Base-by-base conservation (phyloP, 2,329 filamentous ascomycete species). In the Dothidotthia symphoricarpi region DNA sequence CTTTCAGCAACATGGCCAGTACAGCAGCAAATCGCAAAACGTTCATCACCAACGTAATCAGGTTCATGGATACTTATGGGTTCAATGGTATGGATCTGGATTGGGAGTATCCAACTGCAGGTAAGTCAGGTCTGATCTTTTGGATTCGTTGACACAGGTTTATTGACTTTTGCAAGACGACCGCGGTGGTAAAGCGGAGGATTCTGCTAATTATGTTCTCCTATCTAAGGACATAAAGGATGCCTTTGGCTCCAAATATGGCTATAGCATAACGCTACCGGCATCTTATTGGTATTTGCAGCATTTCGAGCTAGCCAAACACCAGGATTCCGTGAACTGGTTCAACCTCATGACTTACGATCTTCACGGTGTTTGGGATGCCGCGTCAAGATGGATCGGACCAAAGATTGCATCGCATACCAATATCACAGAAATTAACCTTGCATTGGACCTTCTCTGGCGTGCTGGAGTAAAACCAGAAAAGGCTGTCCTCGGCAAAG, bases 281-380 rank as follows among this genome's bases (percentile, higher is more conserved):
- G 27, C 49, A 6, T 34, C 19, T 2, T 63, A 44, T 31, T 59
- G 56, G 50, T 54, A 62, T 26, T 27, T 61, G 1, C 33, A 37
- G 14, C 10, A 27, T 7, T 63, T 62, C 34, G 47, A 61, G 19
- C 7, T 57, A n/a, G 28, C 44, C 37, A 36, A 43, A 19, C n/a
- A 49, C 1, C 26, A 47, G 24, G 7, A 39, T 2, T 34, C 49
- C 28, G 51, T 69, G 5, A 66, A 71, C 41, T 72, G 53, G 49
- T 62, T 71, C 51, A 73, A 73, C 39, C 6, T 73, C 16, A 74
- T 74, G 70, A 59, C 53, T 1, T 74, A 75, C 39, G 69, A 75
- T 39, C 30, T 74, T 0, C 69, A 74, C 13, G 44, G 44, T 1
- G 36, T 55, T 0, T 74, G 69, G 70, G 70, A 74, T 15, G 14